Evolutionary conservation across 1,284 basidiomycete species (phyloP), one percentile per base, ranked within the genome.

Genomic region (Irpex rosettiformis): DNA sequence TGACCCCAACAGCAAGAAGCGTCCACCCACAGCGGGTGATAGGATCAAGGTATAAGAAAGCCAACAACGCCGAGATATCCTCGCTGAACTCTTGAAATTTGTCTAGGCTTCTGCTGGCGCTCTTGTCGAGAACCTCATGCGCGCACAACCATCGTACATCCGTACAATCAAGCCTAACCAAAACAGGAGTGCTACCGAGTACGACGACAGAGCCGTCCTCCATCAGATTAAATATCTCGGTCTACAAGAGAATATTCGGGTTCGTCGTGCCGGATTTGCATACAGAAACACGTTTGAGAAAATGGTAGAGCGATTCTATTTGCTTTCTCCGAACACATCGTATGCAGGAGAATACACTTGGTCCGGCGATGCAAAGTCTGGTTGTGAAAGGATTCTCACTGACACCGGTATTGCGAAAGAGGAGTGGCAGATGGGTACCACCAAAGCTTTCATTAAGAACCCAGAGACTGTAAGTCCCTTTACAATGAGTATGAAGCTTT

Each of bases 171-270:
- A 99, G 76, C 94, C 97, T 10, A 99, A 99, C 73, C 93, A 98
- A 79, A 97, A 98, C 72, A 89, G 96, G 59, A 96, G 93, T 64
- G 75, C 89, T 2, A 84, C 85, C 5, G 97, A 99, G 76, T 99
- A 97, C 73, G 96, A 99, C 70, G 82, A 81, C 52, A 96, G 96
- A 72, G 94, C 94, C 6, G 93, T 99, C 63, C 79, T 99, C 47
- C 96, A 99, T 78, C 97, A 99, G 77, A 93, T 99, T 81, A 98
- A 99, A 75, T 99, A 99, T 71, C 89, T 99, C 51, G 97, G 96
- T 73, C 78, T 99, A 56, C 95, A 98, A 73, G 97, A 99, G 77
- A 99, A 99, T 72, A 98, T 99, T 59, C 89, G 96, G 52, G 94
- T 99, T 54, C 89, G 96, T 60, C 86, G 96, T 63, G 96, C 96